These are phyloP conservation scores for Dichomitus squalens DNA, from an alignment of 1,284 basidiomycete species.

Conservation along the genomic window DNA sequence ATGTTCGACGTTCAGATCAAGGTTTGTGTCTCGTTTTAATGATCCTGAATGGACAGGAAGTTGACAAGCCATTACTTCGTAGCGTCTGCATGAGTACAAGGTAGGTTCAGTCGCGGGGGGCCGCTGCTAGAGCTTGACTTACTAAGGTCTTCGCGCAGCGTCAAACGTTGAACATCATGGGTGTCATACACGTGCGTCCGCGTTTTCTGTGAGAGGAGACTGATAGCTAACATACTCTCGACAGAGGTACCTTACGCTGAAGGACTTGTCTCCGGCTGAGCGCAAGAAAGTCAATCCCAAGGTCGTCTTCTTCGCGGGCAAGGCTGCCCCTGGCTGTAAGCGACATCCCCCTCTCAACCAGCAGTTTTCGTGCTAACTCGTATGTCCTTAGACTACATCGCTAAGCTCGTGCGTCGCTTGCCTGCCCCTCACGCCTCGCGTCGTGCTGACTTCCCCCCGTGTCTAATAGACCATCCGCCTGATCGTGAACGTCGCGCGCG, in stretches of 20 bases:
- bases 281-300: conserved; percentile 80
- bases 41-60: background rate
- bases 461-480: conserved; percentile 77
- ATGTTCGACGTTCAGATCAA: conserved; percentile 95
- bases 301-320: conserved; percentile 90
- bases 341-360: background rate
- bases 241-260: conserved; percentile 81
- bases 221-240: conserved; percentile 6
- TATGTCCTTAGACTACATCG: conserved; percentile 62
- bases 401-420: conserved; percentile 59
- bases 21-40: conserved; percentile 40
- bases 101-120: conserved; percentile 32
- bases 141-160: conserved; percentile 48
- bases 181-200: conserved; percentile 79
- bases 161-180: conserved; percentile 84
- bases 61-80: conserved; percentile 7
- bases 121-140: conserved; percentile 2
- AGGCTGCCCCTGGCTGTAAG: conserved; percentile 82
- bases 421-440: too few relatives aligned
- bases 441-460: background rate
- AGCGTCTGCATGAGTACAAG: conserved; percentile 90
- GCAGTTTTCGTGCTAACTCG: conserved; percentile 2
- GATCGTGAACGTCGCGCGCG: conserved; percentile 85
- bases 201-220: background rate
- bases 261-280: conserved; percentile 75